Evolutionary conservation across 345 rosid species (phyloP).

Genomic region (Cochlearia excelsa): DNA sequence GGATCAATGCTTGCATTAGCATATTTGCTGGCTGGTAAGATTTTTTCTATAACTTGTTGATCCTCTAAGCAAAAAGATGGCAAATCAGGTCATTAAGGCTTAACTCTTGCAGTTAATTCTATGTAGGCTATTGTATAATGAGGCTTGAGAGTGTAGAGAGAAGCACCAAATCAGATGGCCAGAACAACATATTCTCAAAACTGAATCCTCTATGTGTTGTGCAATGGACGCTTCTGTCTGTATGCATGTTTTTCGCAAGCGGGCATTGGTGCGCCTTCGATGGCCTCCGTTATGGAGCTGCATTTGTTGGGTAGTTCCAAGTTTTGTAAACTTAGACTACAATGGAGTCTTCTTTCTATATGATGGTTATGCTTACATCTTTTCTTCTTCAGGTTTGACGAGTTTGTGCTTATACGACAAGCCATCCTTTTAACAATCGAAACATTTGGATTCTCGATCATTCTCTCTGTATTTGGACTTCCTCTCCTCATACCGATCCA

Average conservation of each 20-base stretch:
- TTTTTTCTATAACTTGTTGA: conserved; percentile 18
- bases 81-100: conserved; percentile 2
- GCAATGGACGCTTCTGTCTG: conserved; percentile 81
- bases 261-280: conserved; percentile 99
- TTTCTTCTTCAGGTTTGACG: conserved; percentile 72
- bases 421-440: conserved; percentile 85
- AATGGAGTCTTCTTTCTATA: conserved; percentile 1
- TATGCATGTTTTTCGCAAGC: conserved; percentile 77
- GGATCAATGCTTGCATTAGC: conserved; percentile 75
- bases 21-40: conserved; percentile 60
- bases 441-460: conserved; percentile 81
- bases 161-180: conserved; percentile 29
- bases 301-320: conserved; percentile 80
- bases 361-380: conserved; percentile 18
- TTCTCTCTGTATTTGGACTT: conserved; percentile 76
- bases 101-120: conserved; percentile 16
- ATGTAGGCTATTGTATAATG: conserved; percentile 78
- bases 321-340: conserved; percentile 2
- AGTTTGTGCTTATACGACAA: conserved; percentile 79
- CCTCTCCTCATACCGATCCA: conserved; percentile 48
- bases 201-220: conserved; percentile 58
- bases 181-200: conserved; percentile 25
- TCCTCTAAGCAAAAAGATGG: conserved; percentile 3
- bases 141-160: conserved; percentile 55
- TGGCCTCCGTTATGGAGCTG: conserved; percentile 93